phyloP scores from a whole-genome alignment of 768 basidiomycete genomes.

The Wakefieldia striispora region DNA sequence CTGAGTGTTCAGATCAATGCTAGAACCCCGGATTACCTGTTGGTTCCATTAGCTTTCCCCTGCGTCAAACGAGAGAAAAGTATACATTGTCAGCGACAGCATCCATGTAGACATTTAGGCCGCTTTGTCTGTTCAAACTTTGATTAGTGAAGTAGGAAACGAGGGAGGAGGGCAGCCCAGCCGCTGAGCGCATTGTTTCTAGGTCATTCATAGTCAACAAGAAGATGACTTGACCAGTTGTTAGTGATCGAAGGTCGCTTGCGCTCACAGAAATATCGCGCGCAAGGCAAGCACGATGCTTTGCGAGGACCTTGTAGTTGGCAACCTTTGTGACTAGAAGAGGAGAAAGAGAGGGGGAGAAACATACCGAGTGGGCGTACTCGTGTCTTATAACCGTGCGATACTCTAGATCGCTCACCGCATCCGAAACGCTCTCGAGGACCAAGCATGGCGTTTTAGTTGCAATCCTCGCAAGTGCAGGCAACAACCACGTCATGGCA shows the following conservation, averaged over 20 bases:
- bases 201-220: conserved; percentile 83
- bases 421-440: conserved; percentile 78
- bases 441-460: conserved; percentile 84
- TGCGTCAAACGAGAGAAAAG: not conserved
- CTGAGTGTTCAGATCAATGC: conserved; percentile 66
- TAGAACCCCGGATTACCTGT: conserved; percentile 78
- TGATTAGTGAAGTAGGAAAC: conserved; percentile 87
- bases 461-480: conserved; percentile 78
- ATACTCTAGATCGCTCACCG: conserved; percentile 87
- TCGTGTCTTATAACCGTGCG: conserved; percentile 88
- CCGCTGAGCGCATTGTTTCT: conserved; percentile 80
- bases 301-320: conserved; percentile 56
- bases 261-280: conserved; percentile 64
- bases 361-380: conserved; percentile 70
- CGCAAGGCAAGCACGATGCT: conserved; percentile 63
- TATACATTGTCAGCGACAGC: conserved; percentile 80
- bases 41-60: not conserved
- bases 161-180: conserved; percentile 77
- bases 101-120: conserved; percentile 77
- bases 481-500: conserved; percentile 76
- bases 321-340: not conserved
- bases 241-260: conserved; percentile 69
- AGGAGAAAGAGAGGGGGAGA: not conserved
- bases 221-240: conserved; percentile 83
- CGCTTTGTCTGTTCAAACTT: conserved; percentile 69